Evolutionary conservation across 164 flowering plant species (phyloP), one percentile per base, ranked within the genome.

Genomic region (Umbilicus rupestris): DNA sequence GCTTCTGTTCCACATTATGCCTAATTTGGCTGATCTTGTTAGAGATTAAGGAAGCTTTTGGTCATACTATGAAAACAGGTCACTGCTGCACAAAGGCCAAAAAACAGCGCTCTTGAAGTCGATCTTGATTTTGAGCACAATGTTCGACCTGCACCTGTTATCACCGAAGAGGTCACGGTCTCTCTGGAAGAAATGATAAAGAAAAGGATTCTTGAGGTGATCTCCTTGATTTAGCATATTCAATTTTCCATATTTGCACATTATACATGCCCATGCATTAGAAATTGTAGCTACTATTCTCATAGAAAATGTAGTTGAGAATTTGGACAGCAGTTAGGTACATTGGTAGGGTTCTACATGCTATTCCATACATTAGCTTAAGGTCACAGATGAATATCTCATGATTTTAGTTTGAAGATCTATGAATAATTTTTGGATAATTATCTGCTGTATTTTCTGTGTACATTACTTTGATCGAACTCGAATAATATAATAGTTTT

Each of bases 111-210:
- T n/a, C 73, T 91, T 42, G 97, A 87, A 78, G 96, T 84, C 71
- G 94, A 85, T 79, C 81, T 94, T 17, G 96, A 94, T 75, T 94
- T 87, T 78, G 96, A 91, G 76, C 96, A 87, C 76, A 94, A 89
- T 83, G 85, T 79, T 47, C 87, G 88, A 71, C 97, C 97, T 68
- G 80, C 88, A 28, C 98, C 97, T 66, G 87, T 86, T 57, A 87
- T 88, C 57, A 88, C 97, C 0, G 97, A 89, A 69, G 95, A 89
- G 73, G 84, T 85, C 47, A 87, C 95, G 33, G 84, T 82, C 71
- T 76, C 90, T 35, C 75, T 94, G 74, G 97, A 94, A 79, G 93
- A 89, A 39, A 60, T 90, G 68, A 91, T 94, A 68, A 75, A 77
- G 73, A 83, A 80, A 74, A 78, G 96, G 63, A 83, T 89, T 60